phyloP scores from a whole-genome alignment of 2,329 filamentous ascomycete species.

The Rugonectria rugulosa region DNA sequence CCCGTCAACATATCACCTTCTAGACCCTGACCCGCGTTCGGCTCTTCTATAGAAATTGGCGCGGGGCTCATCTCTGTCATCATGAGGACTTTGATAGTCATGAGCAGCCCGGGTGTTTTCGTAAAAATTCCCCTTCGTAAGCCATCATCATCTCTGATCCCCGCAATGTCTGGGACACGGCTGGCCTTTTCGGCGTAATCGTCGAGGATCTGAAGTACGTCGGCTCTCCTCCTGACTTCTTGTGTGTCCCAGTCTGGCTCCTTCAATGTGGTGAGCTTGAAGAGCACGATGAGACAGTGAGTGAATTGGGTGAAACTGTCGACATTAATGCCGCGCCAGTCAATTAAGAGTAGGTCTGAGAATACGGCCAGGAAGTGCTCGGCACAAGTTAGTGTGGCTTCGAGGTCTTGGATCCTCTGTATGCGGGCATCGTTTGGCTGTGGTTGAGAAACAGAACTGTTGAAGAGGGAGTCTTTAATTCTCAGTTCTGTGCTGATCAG shows the following conservation, averaged over 20 bases:
- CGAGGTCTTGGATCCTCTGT: conserved; percentile 20
- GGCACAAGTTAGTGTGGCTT: conserved; percentile 7
- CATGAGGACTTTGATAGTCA: conserved; percentile 24
- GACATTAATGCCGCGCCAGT: conserved; percentile 24
- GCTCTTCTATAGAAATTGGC: not conserved
- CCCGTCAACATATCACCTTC: not conserved
- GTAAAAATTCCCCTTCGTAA: conserved; percentile 20
- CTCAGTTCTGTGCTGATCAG: conserved; percentile 19
- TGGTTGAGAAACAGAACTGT: not conserved
- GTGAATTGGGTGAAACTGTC: conserved; percentile 25
- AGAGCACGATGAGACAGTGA: conserved; percentile 24
- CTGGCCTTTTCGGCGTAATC: conserved; percentile 9
- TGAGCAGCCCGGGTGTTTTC: conserved; percentile 15
- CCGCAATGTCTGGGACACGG: not conserved
- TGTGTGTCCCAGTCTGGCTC: conserved; percentile 20
- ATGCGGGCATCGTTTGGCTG: not conserved
- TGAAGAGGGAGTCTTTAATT: conserved; percentile 18
- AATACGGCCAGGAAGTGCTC: conserved; percentile 18
- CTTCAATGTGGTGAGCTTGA: conserved; percentile 18
- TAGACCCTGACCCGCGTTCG: not conserved
- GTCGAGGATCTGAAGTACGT: conserved; percentile 24
- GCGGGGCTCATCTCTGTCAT: conserved; percentile 15
- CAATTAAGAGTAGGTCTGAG: conserved; percentile 4
- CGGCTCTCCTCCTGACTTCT: conserved; percentile 19
- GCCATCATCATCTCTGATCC: conserved; percentile 15